Base-by-base conservation (phyloP, 2,329 filamentous ascomycete species). In the Colletotrichum sp. region DNA sequence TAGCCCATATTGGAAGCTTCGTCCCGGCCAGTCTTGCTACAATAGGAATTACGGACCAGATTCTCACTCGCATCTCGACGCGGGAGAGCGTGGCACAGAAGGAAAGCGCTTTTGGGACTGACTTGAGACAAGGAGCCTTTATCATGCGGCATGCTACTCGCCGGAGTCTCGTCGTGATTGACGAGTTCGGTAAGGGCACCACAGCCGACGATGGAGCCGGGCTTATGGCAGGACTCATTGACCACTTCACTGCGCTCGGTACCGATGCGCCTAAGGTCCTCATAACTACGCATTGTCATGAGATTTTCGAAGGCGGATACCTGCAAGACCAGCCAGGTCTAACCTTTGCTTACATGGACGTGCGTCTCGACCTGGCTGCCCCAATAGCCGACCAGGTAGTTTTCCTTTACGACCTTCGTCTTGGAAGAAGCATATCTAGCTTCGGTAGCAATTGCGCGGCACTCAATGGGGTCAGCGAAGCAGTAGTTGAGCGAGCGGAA, bases 1-100 rank as follows among this genome's bases (percentile, higher is more conserved):
- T 99, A 84, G 95, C 97, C 1, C 97, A 99, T 82, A 91, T 98
- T 69, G 97, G 97, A 68, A 96, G 95, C 82, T 99, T 95, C 82
- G 95, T 99, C 2, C 96, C 97, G 2, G 96, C 96, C 2, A 89
- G 93, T 19, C 87, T 85, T 32, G 96, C 96, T 11, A 90, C 85
- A 1, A 93, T 99, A 77, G 96, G 97, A 1, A 85, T 99, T 44
- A 98, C 96, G 0, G 97, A 99, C 86, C 98, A 95, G 81, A 98
- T 99, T 62, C 86, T 99, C 65, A 98, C 96, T 2, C 92, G 96
- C 25, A 94, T 98, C 65, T 92, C 94, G 22, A 96, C 96, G 0
- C 88, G 93, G 77, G 92, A 93, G 80, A 93, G 90, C 72, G 88
- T 92, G 36, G 88, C 89, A 3, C 86, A 87, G 22, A 87, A 89